Evolutionary conservation across 257 asterid genomes (phyloP).

Genomic region (Ligustrum vulgare): DNA sequence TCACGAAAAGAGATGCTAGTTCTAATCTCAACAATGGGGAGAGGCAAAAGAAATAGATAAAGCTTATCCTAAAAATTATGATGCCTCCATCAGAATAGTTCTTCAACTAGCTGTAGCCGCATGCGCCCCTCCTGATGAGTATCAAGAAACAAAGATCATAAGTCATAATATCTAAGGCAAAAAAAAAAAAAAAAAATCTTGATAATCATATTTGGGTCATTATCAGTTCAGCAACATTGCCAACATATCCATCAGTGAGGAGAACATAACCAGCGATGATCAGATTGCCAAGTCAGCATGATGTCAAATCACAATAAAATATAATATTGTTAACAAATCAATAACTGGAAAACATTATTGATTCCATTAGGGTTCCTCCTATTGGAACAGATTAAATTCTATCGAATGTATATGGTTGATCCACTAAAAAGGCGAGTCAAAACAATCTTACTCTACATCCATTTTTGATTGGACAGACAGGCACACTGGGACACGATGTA

Average conservation of each 20-base stretch:
- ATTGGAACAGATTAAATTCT: not conserved
- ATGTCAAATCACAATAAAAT: not conserved
- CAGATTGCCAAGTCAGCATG: not conserved
- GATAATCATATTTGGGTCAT: not conserved
- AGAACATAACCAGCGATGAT: not conserved
- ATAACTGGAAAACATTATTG: not conserved
- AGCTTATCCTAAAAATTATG: not conserved
- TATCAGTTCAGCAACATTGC: not conserved
- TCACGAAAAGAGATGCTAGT: not conserved
- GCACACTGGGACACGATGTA: no score
- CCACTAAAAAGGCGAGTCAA: not conserved
- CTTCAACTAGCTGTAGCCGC: slow-evolving; percentile 8
- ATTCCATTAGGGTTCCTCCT: not conserved
- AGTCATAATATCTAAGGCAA: not conserved
- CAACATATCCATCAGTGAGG: not conserved
- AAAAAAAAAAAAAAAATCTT: not conserved
- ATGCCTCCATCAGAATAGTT: not conserved
- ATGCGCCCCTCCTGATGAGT: not conserved
- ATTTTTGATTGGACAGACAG: no score
- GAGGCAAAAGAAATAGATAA: not conserved
- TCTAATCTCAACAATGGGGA: not conserved
- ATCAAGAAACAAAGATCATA: not conserved
- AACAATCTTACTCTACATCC: not conserved
- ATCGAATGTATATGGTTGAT: not conserved
- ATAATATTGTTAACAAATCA: not conserved